Evolutionary conservation across 2,329 filamentous ascomycete species (phyloP).

Genomic region (Calonectria pseudoreteaudii): DNA sequence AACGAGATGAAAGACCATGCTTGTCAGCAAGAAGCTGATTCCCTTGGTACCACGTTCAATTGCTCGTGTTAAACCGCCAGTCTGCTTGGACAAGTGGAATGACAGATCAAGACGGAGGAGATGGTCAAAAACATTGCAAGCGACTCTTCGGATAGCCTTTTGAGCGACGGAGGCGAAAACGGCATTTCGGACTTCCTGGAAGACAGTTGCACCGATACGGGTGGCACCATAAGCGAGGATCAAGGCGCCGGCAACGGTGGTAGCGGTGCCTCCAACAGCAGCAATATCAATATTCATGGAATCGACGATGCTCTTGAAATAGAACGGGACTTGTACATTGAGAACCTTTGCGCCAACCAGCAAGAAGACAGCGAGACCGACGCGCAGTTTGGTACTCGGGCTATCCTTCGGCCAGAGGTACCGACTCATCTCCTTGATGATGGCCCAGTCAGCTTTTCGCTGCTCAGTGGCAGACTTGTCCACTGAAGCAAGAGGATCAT

Average conservation of each 20-base stretch:
- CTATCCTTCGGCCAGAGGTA: slow-evolving; percentile 97
- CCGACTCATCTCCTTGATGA: slow-evolving; percentile 96
- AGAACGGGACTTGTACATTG: slow-evolving; percentile 98
- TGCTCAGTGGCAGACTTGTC: slow-evolving; percentile 81
- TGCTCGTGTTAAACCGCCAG: slow-evolving; percentile 90
- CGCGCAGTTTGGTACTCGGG: slow-evolving; percentile 78
- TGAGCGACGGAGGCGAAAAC: slow-evolving; percentile 97
- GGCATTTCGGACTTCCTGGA: slow-evolving; percentile 94
- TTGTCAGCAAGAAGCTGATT: slow-evolving; percentile 95
- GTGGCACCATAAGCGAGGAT: slow-evolving; percentile 93
- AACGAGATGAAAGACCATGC: slow-evolving; percentile 98
- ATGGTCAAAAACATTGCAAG: slow-evolving; percentile 92
- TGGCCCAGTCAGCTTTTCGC: slow-evolving; percentile 96
- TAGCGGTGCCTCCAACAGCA: slow-evolving; percentile 87
- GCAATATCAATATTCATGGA: slow-evolving; percentile 96
- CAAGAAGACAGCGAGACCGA: slow-evolving; percentile 84
- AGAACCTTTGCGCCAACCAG: slow-evolving; percentile 92
- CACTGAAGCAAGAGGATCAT: slow-evolving; percentile 47
- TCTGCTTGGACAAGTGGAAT: slow-evolving; percentile 95
- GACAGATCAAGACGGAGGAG: slow-evolving; percentile 88
- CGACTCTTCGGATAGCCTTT: slow-evolving; percentile 93
- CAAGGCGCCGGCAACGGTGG: slow-evolving; percentile 89
- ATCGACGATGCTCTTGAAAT: slow-evolving; percentile 98
- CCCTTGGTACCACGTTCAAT: slow-evolving; percentile 98
- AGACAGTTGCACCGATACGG: slow-evolving; percentile 87